Conservation (phyloP, 2,329 filamentous ascomycete species). For the Bipolaris gigantea region DNA sequence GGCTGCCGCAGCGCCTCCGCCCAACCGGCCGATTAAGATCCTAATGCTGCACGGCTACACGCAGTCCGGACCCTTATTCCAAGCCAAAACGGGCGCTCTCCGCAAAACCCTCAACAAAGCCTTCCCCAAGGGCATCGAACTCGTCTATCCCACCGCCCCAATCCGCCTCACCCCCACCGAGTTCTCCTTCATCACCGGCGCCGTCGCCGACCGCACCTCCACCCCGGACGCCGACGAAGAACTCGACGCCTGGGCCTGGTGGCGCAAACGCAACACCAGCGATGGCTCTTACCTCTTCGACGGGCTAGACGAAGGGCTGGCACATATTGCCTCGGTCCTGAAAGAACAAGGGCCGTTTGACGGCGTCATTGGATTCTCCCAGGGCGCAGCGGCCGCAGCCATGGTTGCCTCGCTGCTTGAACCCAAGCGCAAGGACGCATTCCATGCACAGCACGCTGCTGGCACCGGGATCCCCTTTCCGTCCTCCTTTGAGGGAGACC, state of each 20-base stretch:
- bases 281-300: constrained; percentile 59
- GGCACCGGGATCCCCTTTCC: constrained; percentile 57
- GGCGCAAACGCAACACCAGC: constrained; percentile 63
- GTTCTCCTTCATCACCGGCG: constrained; percentile 55
- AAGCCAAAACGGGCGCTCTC: constrained; percentile 82
- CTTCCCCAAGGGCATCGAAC: constrained; percentile 59
- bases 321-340: constrained; percentile 55
- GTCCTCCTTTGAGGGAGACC: constrained; percentile 42
- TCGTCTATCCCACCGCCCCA: constrained; percentile 53
- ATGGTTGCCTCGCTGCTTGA: constrained; percentile 77
- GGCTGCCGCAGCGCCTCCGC: constrained; percentile 33
- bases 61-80: constrained; percentile 84
- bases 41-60: constrained; percentile 73
- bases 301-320: constrained; percentile 70
- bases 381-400: constrained; percentile 61
- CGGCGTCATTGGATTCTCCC: constrained; percentile 43
- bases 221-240: constrained; percentile 31
- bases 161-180: constrained; percentile 49
- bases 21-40: constrained; percentile 47
- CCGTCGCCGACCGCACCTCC: too few relatives aligned
- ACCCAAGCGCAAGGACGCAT: constrained; percentile 50
- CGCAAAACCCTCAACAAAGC: constrained; percentile 78
- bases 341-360: constrained; percentile 41
- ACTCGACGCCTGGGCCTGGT: constrained; percentile 81
- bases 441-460: constrained; percentile 45